A percentile compares a stretch with the other conserved stretches of the same genome.
Conservation (phyloP, 2,329 filamentous ascomycete species). For the Phaeosphaeria sp. region DNA sequence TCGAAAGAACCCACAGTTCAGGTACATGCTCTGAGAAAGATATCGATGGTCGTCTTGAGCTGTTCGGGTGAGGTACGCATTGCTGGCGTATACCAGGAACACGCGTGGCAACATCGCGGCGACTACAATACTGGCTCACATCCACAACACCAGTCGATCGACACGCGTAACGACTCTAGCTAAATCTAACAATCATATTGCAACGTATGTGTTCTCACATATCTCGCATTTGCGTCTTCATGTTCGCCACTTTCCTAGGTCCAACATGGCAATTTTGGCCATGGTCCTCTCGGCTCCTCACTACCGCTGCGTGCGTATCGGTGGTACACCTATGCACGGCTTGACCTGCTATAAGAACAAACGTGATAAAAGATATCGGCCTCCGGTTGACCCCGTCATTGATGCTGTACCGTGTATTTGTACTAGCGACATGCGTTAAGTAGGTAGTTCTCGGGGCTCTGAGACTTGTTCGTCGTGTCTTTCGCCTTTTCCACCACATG, state of each 20-base stretch:
- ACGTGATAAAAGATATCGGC: not conserved
- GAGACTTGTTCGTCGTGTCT: not conserved
- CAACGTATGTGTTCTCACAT: not conserved
- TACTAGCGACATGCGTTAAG: not conserved
- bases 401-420: not conserved
- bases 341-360: not conserved
- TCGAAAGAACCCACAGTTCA: conserved; percentile 29
- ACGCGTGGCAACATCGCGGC: not conserved
- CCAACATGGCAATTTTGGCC: not conserved
- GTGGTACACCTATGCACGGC: not conserved
- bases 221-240: not conserved
- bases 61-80: not conserved
- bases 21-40: conserved; percentile 19
- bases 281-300: not conserved
- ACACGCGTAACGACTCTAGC: not conserved
- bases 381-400: not conserved
- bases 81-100: not conserved
- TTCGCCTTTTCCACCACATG: not conserved
- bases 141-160: not conserved
- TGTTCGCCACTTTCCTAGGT: not conserved
- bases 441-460: not conserved
- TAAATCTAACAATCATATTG: not conserved
- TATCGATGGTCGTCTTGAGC: not conserved
- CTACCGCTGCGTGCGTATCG: not conserved
- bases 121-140: not conserved